Evolutionary conservation across 2,329 filamentous ascomycete species (phyloP), one percentile per base, ranked within the genome.

Genomic region (Colletotrichum australisinense): DNA sequence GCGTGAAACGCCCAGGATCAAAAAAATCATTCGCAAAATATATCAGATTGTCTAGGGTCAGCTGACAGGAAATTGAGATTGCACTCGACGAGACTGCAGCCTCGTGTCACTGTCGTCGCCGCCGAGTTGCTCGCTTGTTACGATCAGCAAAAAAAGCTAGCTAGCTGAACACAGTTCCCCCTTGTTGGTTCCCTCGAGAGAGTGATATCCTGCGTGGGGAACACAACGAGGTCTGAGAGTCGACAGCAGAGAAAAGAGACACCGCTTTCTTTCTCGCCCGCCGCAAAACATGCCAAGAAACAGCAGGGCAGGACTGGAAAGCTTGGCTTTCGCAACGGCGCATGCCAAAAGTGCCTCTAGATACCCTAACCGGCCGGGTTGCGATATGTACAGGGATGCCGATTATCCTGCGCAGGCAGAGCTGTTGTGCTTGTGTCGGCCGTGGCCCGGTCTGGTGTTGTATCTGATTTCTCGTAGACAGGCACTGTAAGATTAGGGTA

Each of bases 291-390:
- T 30, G 26, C 26, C 35, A 59, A 28, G 35, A n/a, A 26, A 19
- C 26, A 28, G 19, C 19, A 30, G 16, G 38, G 38, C 38, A 42
- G 55, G 30, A 56, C 32, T 79, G 80, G 79, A 80, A 80, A 78
- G 76, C 79, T 81, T 78, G 79, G 42, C 53, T 35, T 53, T 46
- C 19, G 66, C 58, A 53, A 72, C 38, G 58, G 28, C 26, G 49
- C 57, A 68, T 72, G 49, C 24, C 69, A 63, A 68, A 72, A 68
- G 64, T 72, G 69, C 69, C 49, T 30, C 30, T 55, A 24, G 30
- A n/a, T 35, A 35, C 28, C 22, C 38, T 35, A n/a, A 19, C 38
- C 52, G 22, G 57, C 57, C 46, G 26, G 24, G 38, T 9, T n/a
- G 52, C n/a, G 24, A 19, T 72, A 69, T 72, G 24, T 12, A 24